Base-by-base conservation (phyloP, 495 filamentous ascomycete species). In the Penicillium cosmopolitanum region DNA sequence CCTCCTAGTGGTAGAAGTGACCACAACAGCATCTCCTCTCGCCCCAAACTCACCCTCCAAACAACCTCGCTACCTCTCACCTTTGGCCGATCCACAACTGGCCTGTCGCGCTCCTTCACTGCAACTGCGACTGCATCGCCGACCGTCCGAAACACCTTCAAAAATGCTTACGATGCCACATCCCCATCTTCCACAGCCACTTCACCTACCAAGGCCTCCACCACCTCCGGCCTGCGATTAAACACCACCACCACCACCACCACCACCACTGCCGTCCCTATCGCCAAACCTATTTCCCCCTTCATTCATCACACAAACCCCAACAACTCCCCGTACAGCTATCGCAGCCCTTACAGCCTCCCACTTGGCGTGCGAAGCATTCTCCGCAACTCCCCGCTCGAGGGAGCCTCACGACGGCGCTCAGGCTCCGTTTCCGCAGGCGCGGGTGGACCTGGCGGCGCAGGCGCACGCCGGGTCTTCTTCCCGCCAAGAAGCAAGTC, bases 31-130 rank as follows among this genome's bases (percentile, higher is more conserved):
- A 59, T 80, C 77, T 59, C 71, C 23, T 87, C 84, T 71, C 80
- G 88, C 72, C 92, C 92, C 2, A 89, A 90, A 75, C 80, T 96
- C 63, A 89, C 88, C 54, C 84, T 96, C 36, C 89, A 96, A 76
- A 96, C 92, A 51, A 59, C 78, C 1, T 73, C 76, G 10, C 69
- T 84, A 1, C 76, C 80, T 23, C 69, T 72, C 13, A 77, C 81
- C n/a, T 84, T 82, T 54, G 82, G 84, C 62, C 80, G 73, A 25
- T 83, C 79, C 7, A 76, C 76, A 3, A 84, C 82, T 3, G 82
- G 83, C 34, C 70, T 88, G 55, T 82, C 81, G 23, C 71, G 86
- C 51, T 76, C 84, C 31, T 73, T 83, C 44, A 80, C 86, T 35
- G 71, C 86, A 2, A 81, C 88, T 42, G 78, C 88, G 16, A 84